Conservation (phyloP, 768 basidiomycete species). For the Crepidotus variabilis region DNA sequence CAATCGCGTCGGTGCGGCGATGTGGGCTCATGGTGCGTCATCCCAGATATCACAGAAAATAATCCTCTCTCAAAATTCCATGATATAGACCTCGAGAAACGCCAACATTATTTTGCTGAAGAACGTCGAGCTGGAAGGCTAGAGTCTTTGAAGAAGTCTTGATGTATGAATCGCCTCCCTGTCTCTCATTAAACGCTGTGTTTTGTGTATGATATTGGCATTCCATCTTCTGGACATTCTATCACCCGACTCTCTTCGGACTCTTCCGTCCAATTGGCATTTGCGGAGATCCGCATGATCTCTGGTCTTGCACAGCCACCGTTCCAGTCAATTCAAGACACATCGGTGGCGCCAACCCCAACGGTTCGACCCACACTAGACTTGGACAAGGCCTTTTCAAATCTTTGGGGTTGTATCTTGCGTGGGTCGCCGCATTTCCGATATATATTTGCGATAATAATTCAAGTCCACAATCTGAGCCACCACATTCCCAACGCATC, state of each 20-base stretch:
- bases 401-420: background rate
- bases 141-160: background rate
- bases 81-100: conserved; percentile 59
- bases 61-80: background rate
- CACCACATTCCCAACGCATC: too few species aligned
- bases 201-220: background rate
- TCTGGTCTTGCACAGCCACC: background rate
- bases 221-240: background rate
- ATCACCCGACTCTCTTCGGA: background rate
- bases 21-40: conserved; percentile 81
- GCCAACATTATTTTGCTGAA: conserved; percentile 44
- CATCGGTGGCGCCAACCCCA: background rate
- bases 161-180: background rate
- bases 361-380: background rate
- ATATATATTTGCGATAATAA: background rate
- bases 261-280: background rate
- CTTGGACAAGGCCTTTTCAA: background rate
- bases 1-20: conserved; percentile 87
- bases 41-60: conserved; percentile 30
- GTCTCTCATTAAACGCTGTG: too few species aligned
- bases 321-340: background rate
- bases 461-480: too few species aligned
- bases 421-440: background rate
- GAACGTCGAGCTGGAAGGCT: background rate
- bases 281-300: background rate